These are phyloP conservation scores for Geopyxis carbonaria DNA, from an alignment of 495 filamentous ascomycete genomes.

Conservation along the genomic window DNA sequence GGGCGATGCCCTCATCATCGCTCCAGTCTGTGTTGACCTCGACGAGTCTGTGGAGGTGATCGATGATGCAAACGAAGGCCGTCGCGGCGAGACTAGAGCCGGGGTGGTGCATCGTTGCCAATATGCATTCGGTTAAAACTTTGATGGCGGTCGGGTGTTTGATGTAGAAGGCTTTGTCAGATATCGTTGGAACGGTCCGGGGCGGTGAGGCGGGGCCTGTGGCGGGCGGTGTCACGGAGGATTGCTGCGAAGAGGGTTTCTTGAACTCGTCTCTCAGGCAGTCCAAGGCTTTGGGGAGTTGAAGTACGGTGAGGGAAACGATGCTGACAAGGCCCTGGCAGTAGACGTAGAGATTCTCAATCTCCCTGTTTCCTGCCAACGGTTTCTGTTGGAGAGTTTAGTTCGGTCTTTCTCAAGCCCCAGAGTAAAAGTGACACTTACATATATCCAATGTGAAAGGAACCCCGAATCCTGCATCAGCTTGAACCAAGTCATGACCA, in stretches of 20 bases:
- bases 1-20: neutral
- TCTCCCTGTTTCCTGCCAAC: conserved; percentile 27
- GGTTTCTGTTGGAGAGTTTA: conserved; percentile 12
- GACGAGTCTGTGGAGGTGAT: conserved; percentile 17
- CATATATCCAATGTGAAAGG: conserved; percentile 12
- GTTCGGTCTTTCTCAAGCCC: neutral
- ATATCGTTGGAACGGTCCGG: conserved; percentile 6
- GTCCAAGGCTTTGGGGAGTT: conserved; percentile 34
- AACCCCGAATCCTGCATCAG: conserved; percentile 37
- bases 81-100: conserved; percentile 8
- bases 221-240: conserved; percentile 20
- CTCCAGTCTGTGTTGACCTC: conserved; percentile 1
- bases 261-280: conserved; percentile 26
- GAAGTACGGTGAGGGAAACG: conserved; percentile 57
- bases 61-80: conserved; percentile 17
- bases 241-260: conserved; percentile 16
- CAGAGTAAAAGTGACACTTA: neutral
- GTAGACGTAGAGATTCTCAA: conserved; percentile 40
- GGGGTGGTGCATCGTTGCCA: conserved; percentile 5
- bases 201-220: conserved; percentile 8
- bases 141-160: conserved; percentile 16
- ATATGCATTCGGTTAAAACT: conserved; percentile 17
- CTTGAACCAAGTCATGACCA: conserved; percentile 55
- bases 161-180: conserved; percentile 19
- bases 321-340: conserved; percentile 52